These are phyloP conservation scores for Salvia splendens DNA, from an alignment of 257 asterid species.

Conservation along the genomic window DNA sequence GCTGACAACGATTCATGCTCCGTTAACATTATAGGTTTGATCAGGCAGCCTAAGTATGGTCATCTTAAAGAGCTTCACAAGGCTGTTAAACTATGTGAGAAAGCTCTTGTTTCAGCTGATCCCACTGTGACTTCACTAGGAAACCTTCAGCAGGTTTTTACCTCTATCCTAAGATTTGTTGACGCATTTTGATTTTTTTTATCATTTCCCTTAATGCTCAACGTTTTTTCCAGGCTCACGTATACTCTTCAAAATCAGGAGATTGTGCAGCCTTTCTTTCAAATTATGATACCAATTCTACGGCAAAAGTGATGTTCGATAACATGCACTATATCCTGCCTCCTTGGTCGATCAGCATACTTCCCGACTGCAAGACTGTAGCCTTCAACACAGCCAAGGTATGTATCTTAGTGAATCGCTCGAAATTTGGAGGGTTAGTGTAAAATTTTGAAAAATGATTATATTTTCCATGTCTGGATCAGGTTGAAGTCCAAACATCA, in stretches of 20 bases:
- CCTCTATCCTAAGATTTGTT: slow-evolving; percentile 10
- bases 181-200: background rate
- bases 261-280: slow-evolving; percentile 91
- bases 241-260: slow-evolving; percentile 72
- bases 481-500: slow-evolving; percentile 92
- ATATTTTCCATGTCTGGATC: slow-evolving; percentile 15
- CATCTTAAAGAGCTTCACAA: slow-evolving; percentile 90
- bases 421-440: background rate
- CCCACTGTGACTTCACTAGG: slow-evolving; percentile 86
- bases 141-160: slow-evolving; percentile 75
- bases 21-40: slow-evolving; percentile 52
- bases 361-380: slow-evolving; percentile 87
- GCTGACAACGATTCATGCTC: slow-evolving; percentile 19
- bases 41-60: slow-evolving; percentile 87
- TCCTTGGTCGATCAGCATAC: slow-evolving; percentile 98
- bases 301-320: slow-evolving; percentile 74
- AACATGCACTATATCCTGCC: slow-evolving; percentile 81
- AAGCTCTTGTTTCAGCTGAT: slow-evolving; percentile 76
- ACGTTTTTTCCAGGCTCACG: slow-evolving; percentile 66
- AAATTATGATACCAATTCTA: slow-evolving; percentile 57
- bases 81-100: slow-evolving; percentile 77
- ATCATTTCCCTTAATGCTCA: background rate
- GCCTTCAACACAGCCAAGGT: slow-evolving; percentile 94
- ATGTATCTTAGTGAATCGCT: slow-evolving; percentile 31
- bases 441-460: background rate